phyloP scores from a whole-genome alignment of 768 basidiomycete genomes.

The Daedalea quercina region DNA sequence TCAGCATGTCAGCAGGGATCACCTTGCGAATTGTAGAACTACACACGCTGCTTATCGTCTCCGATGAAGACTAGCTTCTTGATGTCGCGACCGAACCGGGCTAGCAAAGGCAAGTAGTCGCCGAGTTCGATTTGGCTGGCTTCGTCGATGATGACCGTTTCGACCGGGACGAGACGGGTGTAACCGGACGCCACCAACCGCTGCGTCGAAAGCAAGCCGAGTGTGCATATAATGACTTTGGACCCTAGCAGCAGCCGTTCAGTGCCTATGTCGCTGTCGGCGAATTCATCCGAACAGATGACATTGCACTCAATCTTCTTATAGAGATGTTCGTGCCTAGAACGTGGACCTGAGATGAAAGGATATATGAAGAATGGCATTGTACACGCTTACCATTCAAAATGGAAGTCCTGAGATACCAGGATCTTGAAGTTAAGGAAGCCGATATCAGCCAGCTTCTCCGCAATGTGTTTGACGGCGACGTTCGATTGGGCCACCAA shows the following conservation, averaged over 20 bases:
- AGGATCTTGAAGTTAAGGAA: slow-evolving; percentile 32
- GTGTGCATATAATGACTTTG: slow-evolving; percentile 39
- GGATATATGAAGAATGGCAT: background rate
- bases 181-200: slow-evolving; percentile 7
- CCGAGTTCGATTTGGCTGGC: slow-evolving; percentile 40
- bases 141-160: slow-evolving; percentile 38
- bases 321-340: slow-evolving; percentile 47
- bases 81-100: slow-evolving; percentile 6
- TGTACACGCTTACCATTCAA: slow-evolving; percentile 32
- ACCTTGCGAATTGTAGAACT: background rate
- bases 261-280: slow-evolving; percentile 9
- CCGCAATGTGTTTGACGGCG: slow-evolving; percentile 46
- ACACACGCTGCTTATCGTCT: slow-evolving; percentile 25
- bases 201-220: slow-evolving; percentile 37
- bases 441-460: slow-evolving; percentile 29
- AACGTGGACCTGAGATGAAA: too few species aligned
- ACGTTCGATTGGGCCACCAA: slow-evolving; percentile 44
- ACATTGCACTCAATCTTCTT: slow-evolving; percentile 25
- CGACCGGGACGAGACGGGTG: slow-evolving; percentile 25
- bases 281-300: slow-evolving; percentile 31
- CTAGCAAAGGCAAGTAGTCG: slow-evolving; percentile 29
- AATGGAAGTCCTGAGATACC: slow-evolving; percentile 44
- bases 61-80: slow-evolving; percentile 26
- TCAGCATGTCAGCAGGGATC: background rate
- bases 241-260: slow-evolving; percentile 21